Percentiles rank a stretch among this genome's conserved stretches.
Conservation (phyloP, 2,329 filamentous ascomycete species). For the Emmonsia crescens region DNA sequence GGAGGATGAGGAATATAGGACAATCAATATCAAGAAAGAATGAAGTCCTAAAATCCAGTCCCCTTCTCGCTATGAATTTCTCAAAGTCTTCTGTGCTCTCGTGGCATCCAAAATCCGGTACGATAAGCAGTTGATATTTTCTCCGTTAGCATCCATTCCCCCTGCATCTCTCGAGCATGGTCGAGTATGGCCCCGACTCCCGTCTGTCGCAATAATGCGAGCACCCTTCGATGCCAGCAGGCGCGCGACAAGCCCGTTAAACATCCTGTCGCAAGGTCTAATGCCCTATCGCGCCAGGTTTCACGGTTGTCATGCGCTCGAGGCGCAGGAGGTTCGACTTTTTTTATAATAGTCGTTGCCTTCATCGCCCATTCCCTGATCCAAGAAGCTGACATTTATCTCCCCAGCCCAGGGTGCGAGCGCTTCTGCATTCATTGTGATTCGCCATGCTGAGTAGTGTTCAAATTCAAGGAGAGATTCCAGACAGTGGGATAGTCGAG, state of each 20-base stretch:
- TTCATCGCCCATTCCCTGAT: conserved; percentile 28
- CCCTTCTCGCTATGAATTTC: conserved; percentile 15
- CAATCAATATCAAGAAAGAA: not conserved
- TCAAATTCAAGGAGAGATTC: not conserved
- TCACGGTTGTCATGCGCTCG: conserved; percentile 23
- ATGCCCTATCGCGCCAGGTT: conserved; percentile 22
- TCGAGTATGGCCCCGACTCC: conserved; percentile 33
- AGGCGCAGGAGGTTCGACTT: conserved; percentile 35
- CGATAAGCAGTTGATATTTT: conserved; percentile 15
- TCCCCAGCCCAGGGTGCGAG: conserved; percentile 31
- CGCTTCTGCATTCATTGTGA: conserved; percentile 1
- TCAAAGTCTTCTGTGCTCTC: conserved; percentile 22
- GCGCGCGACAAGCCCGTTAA: conserved; percentile 40
- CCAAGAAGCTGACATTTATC: conserved; percentile 35
- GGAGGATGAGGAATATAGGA: not conserved
- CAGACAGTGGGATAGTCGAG: not conserved
- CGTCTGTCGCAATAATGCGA: conserved; percentile 37
- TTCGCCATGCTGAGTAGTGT: not conserved
- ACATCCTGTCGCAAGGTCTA: conserved; percentile 42
- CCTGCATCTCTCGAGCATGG: conserved; percentile 23
- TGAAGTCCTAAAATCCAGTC: conserved; percentile 5
- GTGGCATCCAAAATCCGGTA: conserved; percentile 34
- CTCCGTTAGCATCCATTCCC: conserved; percentile 10
- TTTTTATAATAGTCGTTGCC: conserved; percentile 38
- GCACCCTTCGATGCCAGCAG: conserved; percentile 32